Evolutionary conservation across 2,329 filamentous ascomycete genomes (phyloP).

Genomic region (Didymella segeticola): DNA sequence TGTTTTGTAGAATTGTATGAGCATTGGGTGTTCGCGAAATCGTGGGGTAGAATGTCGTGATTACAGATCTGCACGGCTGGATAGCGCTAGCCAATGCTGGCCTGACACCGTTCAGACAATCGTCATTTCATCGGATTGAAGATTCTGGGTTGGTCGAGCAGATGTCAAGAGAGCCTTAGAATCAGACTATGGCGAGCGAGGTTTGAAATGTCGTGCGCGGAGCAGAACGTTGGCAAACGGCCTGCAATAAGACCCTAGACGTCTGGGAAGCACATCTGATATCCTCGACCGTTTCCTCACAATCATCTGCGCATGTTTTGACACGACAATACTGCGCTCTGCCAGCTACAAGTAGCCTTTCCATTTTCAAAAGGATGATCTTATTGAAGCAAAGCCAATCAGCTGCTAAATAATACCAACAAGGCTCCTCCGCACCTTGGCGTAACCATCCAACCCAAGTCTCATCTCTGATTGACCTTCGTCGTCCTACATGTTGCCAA

Average conservation of each 20-base stretch:
- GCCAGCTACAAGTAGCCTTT: no score
- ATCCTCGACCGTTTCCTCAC: neutral
- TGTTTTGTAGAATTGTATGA: conserved; percentile 4
- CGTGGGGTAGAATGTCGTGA: conserved; percentile 45
- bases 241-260: neutral
- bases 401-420: no score
- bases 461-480: no score
- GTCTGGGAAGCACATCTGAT: neutral
- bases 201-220: neutral
- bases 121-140: neutral
- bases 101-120: neutral
- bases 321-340: no score
- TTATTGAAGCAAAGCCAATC: no score
- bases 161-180: neutral
- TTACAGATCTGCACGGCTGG: conserved; percentile 32
- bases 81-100: neutral
- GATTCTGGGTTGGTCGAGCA: neutral
- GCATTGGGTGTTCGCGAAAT: conserved; percentile 34
- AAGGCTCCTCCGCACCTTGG: no score
- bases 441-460: no score
- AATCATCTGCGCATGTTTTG: no score
- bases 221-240: neutral
- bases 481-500: no score
- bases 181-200: neutral
- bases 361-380: no score